Evolutionary conservation across 805 yeast species (phyloP), one percentile per base, ranked within the genome.

Genomic region (Grigorovia yakushimaensis): DNA sequence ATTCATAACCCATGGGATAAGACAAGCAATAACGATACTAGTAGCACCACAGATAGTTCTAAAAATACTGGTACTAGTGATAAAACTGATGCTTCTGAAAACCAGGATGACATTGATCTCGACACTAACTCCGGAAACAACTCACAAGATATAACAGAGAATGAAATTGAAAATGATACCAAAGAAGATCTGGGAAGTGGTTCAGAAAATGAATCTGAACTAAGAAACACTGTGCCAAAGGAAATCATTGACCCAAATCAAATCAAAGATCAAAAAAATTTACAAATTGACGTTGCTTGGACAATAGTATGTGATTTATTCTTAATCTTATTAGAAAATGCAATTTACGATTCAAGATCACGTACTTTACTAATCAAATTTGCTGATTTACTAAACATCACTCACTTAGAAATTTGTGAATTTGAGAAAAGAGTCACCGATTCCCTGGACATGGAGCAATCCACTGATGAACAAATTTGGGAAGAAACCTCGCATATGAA

Each of bases 381-480:
- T 60, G 89, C 91, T 0, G 58, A 70, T 5, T 68, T 73, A 8
- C 66, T 94, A 22, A 78, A 76, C 1, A 74, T 89, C 4, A 56
- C 74, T 0, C 53, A 68, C n/a, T 60, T 86, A 19, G 97, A 91
- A 60, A 74, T 93, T 17, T 76, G 76, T 48, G 96, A 89, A 61
- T 93, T 93, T 62, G 98, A 93, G 64, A 75, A 93, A 56, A 73
- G 97, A 52, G 79, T 93, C 35, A 85, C 96, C 1, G 96, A 89
- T 55, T 83, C 95, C 13, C 66, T 93, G 44, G 97, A 93, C 64
- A 74, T 93, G 63, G 95, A 87, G 56, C 94, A 86, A 52, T 78
- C 81, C 37, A 78, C 82, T 17, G 91, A 84, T 45, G 67, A 65
- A 19, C 84, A 84, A 61, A 74, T 79, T 10, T 83, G 89, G 80